Conservation (phyloP, 2,329 filamentous ascomycete species). For the Fusarium nygamai region DNA sequence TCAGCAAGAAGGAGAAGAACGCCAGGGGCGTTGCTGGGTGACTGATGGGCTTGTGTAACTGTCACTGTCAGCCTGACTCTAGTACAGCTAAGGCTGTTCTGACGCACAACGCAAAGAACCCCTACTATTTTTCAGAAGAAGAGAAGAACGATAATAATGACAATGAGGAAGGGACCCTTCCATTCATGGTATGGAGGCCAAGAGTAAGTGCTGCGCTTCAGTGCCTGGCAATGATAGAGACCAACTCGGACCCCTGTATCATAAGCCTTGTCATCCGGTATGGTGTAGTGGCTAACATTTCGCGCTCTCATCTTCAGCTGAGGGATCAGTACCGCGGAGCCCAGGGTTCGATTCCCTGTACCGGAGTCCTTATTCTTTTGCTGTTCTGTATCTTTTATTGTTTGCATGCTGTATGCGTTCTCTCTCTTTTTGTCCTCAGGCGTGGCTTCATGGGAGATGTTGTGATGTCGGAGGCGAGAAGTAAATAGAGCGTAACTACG, state of each 20-base stretch:
- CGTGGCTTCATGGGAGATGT: background rate
- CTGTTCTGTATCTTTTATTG: rapidly evolving
- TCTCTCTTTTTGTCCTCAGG: background rate
- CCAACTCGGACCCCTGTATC: rapidly evolving
- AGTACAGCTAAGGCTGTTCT: background rate
- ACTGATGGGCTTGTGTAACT: background rate
- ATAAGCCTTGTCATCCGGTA: slow-evolving; percentile 37
- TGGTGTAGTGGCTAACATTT: slow-evolving; percentile 50
- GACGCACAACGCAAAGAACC: background rate
- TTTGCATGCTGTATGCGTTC: rapidly evolving
- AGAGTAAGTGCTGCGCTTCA: background rate
- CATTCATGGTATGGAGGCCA: no score
- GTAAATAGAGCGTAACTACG: background rate
- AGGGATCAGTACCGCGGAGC: slow-evolving; percentile 40
- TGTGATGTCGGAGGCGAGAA: background rate
- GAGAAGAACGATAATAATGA: background rate
- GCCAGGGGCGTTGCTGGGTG: slow-evolving; percentile 8
- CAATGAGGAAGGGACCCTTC: no score
- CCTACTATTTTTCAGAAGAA: background rate
- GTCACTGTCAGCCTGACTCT: background rate
- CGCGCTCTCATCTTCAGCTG: slow-evolving; percentile 43
- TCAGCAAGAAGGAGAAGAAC: background rate
- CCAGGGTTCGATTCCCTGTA: slow-evolving; percentile 45
- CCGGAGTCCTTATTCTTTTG: slow-evolving; percentile 27
- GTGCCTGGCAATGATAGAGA: rapidly evolving